Conservation (phyloP, 768 basidiomycete genomes). For the Serendipita sp. region DNA sequence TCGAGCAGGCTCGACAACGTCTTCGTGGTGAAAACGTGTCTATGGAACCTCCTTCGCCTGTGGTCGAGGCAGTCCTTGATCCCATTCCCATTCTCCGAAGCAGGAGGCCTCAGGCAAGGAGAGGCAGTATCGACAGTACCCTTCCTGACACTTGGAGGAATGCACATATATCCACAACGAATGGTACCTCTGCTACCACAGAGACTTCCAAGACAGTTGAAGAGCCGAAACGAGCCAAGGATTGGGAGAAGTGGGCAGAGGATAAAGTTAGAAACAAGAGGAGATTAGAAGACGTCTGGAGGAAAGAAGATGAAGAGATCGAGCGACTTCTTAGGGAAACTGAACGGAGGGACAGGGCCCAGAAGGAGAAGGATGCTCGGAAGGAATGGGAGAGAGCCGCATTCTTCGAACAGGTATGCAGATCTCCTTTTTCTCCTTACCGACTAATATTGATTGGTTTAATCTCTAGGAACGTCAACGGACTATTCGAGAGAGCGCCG, state of each 20-base stretch:
- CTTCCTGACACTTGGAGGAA: background rate
- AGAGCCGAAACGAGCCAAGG: background rate
- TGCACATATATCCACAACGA: background rate
- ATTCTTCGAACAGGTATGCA: background rate
- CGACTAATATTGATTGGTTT: background rate
- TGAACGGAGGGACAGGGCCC: conserved; percentile 7
- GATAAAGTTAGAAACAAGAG: background rate
- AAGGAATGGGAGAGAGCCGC: conserved; percentile 8
- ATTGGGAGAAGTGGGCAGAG: background rate
- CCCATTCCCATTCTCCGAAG: background rate
- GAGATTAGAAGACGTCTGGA: background rate
- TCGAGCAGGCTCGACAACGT: background rate
- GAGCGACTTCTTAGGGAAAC: background rate
- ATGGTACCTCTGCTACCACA: background rate
- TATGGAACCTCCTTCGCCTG: background rate
- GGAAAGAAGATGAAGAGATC: background rate
- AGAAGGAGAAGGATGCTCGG: conserved; percentile 6
- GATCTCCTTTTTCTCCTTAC: background rate
- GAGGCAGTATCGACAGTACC: background rate
- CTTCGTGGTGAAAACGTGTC: background rate
- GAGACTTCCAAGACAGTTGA: background rate
- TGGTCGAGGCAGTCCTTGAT: background rate
- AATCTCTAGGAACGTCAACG: conserved; percentile 8
- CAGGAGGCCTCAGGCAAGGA: background rate
- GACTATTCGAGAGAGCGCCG: conserved; percentile 6